phyloP scores from a whole-genome alignment of 176 grass and related monocot species.

The Carex scoparia region DNA sequence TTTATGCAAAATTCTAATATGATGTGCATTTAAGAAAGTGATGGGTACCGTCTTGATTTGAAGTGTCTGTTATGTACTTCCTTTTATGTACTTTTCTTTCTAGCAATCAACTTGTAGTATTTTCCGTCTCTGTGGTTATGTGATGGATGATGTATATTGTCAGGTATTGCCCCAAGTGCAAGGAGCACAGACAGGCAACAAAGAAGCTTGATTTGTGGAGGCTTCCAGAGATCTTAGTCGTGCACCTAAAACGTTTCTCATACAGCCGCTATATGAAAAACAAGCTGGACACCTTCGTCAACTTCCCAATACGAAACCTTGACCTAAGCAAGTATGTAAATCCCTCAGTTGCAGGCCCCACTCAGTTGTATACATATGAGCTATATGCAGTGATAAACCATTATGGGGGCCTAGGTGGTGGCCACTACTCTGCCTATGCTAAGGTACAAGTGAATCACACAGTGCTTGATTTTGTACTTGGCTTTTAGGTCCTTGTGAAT shows the following conservation, averaged over 20 bases:
- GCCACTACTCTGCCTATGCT: conserved; percentile 91
- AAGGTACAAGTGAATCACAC: conserved; percentile 42
- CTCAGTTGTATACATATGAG: conserved; percentile 45
- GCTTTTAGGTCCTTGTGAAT: neutral
- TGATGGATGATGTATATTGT: conserved; percentile 8
- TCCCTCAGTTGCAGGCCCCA: neutral
- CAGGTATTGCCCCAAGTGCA: conserved; percentile 96
- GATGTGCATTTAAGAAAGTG: neutral
- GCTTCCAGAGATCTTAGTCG: conserved; percentile 90
- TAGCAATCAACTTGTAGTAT: neutral
- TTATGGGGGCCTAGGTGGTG: conserved; percentile 91
- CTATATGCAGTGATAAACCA: conserved; percentile 96
- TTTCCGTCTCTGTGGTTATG: neutral
- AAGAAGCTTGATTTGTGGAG: conserved; percentile 98
- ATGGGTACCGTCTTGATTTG: neutral
- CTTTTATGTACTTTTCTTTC: neutral
- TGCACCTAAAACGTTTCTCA: conserved; percentile 97
- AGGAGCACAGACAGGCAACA: conserved; percentile 93
- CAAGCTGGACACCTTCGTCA: conserved; percentile 96
- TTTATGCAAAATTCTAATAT: neutral
- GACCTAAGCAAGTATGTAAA: conserved; percentile 74
- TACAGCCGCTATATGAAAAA: conserved; percentile 96
- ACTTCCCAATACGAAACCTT: conserved; percentile 73
- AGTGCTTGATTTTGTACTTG: neutral
- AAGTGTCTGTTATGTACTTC: neutral